Evolutionary conservation across 2,329 filamentous ascomycete genomes (phyloP).

Genomic region (Colletotrichum sidae): DNA sequence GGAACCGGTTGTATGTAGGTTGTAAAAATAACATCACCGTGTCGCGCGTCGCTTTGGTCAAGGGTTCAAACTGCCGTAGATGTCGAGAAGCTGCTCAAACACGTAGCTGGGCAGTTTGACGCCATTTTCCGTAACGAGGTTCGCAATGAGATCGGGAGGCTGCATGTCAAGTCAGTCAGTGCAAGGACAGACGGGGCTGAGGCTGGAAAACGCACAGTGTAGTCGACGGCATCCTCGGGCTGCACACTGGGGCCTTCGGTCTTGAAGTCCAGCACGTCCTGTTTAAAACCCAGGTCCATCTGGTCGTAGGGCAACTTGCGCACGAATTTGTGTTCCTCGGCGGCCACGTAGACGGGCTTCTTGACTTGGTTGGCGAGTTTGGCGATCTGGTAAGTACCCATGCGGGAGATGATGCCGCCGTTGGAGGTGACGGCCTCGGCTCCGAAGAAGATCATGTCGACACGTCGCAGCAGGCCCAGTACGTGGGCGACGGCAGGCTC

Average conservation of each 20-base stretch:
- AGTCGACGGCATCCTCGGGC: constrained; percentile 73
- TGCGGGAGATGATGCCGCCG: constrained; percentile 88
- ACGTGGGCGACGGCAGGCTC: constrained; percentile 80
- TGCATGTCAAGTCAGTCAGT: constrained; percentile 48
- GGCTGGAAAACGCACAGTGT: constrained; percentile 66
- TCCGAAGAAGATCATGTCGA: constrained; percentile 75
- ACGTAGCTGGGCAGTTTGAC: constrained; percentile 77
- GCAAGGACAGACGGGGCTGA: not conserved
- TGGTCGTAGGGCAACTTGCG: constrained; percentile 86
- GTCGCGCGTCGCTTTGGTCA: not conserved
- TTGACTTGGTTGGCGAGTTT: constrained; percentile 76
- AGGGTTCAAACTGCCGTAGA: constrained; percentile 57
- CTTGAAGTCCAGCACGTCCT: constrained; percentile 80
- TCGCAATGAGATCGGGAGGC: constrained; percentile 76
- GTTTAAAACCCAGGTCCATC: constrained; percentile 81
- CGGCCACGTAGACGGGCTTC: constrained; percentile 89
- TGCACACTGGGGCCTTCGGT: constrained; percentile 61
- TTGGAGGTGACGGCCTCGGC: constrained; percentile 93
- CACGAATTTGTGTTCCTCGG: constrained; percentile 97
- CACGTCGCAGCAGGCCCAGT: constrained; percentile 64
- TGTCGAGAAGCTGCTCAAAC: constrained; percentile 77
- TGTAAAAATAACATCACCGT: no score
- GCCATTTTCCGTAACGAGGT: constrained; percentile 81
- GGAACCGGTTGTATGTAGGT: no score
- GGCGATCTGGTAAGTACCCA: constrained; percentile 89